These are phyloP conservation scores for Didymellaceae sp. DNA, from an alignment of 2,329 filamentous ascomycete species.

Conservation along the genomic window DNA sequence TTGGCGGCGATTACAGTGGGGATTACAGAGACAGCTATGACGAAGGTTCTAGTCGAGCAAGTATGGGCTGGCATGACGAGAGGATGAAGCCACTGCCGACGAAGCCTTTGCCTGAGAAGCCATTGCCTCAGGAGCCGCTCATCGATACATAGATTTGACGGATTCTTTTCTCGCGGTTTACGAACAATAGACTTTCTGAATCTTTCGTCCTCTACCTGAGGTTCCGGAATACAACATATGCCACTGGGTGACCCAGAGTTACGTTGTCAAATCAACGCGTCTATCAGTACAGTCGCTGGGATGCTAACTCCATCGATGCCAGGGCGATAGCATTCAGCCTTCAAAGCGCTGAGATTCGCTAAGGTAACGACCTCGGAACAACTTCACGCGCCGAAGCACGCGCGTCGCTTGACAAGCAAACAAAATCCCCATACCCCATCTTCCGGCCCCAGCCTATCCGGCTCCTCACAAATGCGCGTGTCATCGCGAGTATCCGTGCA, in stretches of 20 bases:
- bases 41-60: slow-evolving; percentile 18
- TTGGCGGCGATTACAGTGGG: slow-evolving; percentile 20
- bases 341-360: too few species aligned
- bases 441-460: slow-evolving; percentile 9
- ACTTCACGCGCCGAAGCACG: too few species aligned
- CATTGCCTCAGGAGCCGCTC: slow-evolving; percentile 43
- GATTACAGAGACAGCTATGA: slow-evolving; percentile 38
- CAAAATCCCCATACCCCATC: background rate
- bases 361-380: too few species aligned
- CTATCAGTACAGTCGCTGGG: too few species aligned
- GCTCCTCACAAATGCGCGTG: background rate
- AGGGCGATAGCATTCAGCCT: too few species aligned
- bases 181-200: background rate
- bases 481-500: slow-evolving; percentile 7
- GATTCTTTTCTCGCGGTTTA: too few species aligned
- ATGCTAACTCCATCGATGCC: too few species aligned
- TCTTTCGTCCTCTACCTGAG: too few species aligned
- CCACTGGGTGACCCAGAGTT: too few species aligned
- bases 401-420: too few species aligned
- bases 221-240: too few species aligned
- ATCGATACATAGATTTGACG: slow-evolving; percentile 39
- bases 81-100: slow-evolving; percentile 35
- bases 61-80: slow-evolving; percentile 29
- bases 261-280: too few species aligned
- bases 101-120: slow-evolving; percentile 46